Evolutionary conservation across 2,329 filamentous ascomycete genomes (phyloP).

Genomic region (Emergomyces orientalis): DNA sequence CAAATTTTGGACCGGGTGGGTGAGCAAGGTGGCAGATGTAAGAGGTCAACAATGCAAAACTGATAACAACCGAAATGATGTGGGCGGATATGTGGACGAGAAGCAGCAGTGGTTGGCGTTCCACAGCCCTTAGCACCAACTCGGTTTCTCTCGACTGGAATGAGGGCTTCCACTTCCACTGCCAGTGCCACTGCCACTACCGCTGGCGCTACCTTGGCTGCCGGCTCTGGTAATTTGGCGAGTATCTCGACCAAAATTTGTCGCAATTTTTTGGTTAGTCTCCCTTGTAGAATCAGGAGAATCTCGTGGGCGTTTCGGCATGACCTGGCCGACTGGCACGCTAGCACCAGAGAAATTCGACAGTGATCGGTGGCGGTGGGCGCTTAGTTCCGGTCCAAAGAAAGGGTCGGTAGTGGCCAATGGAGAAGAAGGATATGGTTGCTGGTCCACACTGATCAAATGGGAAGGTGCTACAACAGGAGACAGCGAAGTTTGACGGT

Average conservation of each 20-base stretch:
- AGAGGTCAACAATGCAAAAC: neutral
- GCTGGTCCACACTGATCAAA: constrained; percentile 28
- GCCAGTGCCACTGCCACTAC: constrained; percentile 32
- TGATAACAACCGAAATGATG: constrained; percentile 4
- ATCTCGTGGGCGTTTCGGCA: constrained; percentile 26
- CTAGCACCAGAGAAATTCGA: constrained; percentile 34
- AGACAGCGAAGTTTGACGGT: constrained; percentile 29
- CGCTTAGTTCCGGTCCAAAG: constrained; percentile 25
- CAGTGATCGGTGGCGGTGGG: constrained; percentile 32
- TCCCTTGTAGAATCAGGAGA: constrained; percentile 25
- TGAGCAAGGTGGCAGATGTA: neutral
- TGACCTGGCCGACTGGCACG: constrained; percentile 28
- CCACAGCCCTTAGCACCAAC: constrained; percentile 15
- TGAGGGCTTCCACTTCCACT: constrained; percentile 34
- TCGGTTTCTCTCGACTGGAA: constrained; percentile 28
- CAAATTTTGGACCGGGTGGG: neutral
- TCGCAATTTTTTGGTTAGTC: constrained; percentile 24
- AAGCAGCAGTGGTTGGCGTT: neutral
- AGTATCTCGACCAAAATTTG: constrained; percentile 28
- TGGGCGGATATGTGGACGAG: neutral
- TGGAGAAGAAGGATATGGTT: constrained; percentile 23
- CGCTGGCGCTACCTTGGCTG: constrained; percentile 41
- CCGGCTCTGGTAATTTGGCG: constrained; percentile 34
- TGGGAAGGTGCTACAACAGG: constrained; percentile 26
- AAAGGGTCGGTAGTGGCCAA: constrained; percentile 25